Evolutionary conservation across 1,284 basidiomycete species (phyloP), one percentile per base, ranked within the genome.

Genomic region (Inonotus hispidus): DNA sequence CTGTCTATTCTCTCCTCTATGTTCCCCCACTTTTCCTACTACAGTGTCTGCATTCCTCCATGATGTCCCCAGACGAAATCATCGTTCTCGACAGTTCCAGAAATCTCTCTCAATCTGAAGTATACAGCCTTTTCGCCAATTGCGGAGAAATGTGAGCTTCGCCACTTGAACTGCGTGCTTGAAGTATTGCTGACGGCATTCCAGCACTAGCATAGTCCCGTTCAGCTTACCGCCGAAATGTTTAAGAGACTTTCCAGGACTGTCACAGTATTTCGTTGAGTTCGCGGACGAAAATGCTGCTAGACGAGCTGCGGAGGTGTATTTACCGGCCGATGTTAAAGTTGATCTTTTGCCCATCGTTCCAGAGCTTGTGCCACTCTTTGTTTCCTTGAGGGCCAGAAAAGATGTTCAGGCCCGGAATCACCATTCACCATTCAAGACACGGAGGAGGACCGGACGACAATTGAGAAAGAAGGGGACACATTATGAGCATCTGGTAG

Each of bases 101-200:
- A 58, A n/a, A 1, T 6, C 1, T 58, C 2, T 50, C 57, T 3
- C 14, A 50, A 50, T 19, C 14, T 6, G 46, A 58, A 38, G 27
- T 50, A n/a, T 27, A 38, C 6, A 32, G 27, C 38, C 47, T 52
- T 14, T 50, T 58, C 38, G 11, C 57, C 14, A 58, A 58, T 29
- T 58, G 57, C 35, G 57, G 57, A 7, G 29, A 58, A 52, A 58
- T 58, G 57, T 58, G 39, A 50, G 45, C 52, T 32, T 32, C 32
- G 32, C 32, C 8, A 32, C 8, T 32, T 8, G 32, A 32, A 8
- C 32, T 32, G 32, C 32, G 8, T 32, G 8, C n/a, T n/a, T n/a
- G n/a, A n/a, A n/a, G n/a, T n/a, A n/a, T n/a, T n/a, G n/a, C n/a
- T n/a, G n/a, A n/a, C n/a, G n/a, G n/a, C n/a, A n/a, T n/a, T 32